Percentiles rank a stretch among this genome's conserved stretches.
phyloP scores from a whole-genome alignment of 139 green algal species.

The Chlamydomonas incerta region DNA sequence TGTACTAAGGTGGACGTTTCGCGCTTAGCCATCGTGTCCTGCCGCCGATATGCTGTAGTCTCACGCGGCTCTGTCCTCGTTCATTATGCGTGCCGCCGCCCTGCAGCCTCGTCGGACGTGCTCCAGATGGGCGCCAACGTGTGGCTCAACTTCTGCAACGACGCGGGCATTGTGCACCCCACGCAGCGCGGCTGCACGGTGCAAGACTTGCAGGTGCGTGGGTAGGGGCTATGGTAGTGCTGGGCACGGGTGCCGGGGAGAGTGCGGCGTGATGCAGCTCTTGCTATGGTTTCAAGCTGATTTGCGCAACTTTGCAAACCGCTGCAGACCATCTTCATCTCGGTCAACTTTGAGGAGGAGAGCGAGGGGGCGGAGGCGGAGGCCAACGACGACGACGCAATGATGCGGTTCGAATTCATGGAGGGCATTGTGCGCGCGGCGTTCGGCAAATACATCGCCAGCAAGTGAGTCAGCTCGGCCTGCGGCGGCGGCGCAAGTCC shows the following conservation, averaged over 20 bases:
- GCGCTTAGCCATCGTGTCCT: no score
- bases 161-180: conserved; percentile 51
- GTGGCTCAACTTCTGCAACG: conserved; percentile 62
- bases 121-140: conserved; percentile 36
- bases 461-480: conserved; percentile 18
- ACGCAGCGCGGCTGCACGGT: conserved; percentile 37
- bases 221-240: no score
- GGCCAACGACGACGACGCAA: conserved; percentile 64
- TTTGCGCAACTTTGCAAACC: no score
- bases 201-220: conserved; percentile 42
- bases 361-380: conserved; percentile 36
- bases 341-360: conserved; percentile 70
- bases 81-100: no score
- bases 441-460: conserved; percentile 60
- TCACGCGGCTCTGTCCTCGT: no score
- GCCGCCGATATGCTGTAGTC: no score
- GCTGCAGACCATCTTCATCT: conserved; percentile 57
- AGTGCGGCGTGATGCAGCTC: no score
- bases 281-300: no score
- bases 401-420: conserved; percentile 66
- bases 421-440: conserved; percentile 58
- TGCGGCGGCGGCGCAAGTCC: no score
- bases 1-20: no score
- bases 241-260: no score
- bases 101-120: conserved; percentile 44